A percentile compares a stretch with the other conserved stretches of the same genome.
phyloP scores from a whole-genome alignment of 73 alveolate species.

The Paramecium sexaurelia region DNA sequence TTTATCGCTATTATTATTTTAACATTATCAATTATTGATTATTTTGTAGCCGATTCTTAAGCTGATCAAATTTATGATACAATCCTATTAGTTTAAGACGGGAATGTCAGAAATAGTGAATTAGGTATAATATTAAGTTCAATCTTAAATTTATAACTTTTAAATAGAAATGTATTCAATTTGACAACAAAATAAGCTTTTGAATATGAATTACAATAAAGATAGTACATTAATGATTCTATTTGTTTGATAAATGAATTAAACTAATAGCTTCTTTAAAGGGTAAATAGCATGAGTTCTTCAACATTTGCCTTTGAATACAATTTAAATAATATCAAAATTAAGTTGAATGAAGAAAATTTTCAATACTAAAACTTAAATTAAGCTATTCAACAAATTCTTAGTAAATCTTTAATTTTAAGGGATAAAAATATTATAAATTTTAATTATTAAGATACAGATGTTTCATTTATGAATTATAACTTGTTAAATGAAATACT shows the following conservation, averaged over 20 bases:
- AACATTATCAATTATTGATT: constrained; percentile 41
- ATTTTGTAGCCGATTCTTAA: neutral
- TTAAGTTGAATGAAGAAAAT: neutral
- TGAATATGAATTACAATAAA: neutral
- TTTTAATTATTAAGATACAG: constrained; percentile 3
- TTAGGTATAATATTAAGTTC: neutral
- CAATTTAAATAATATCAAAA: neutral
- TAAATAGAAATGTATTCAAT: neutral
- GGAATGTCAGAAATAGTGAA: neutral
- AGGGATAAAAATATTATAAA: neutral
- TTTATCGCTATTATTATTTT: neutral
- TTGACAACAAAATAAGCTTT: neutral
- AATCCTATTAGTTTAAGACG: neutral
- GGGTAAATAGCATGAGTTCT: neutral
- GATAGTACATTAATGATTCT: neutral
- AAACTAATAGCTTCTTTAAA: neutral
- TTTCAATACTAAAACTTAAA: neutral
- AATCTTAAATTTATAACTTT: neutral
- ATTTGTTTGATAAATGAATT: neutral
- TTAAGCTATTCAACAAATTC: neutral
- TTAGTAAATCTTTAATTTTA: neutral
- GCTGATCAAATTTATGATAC: constrained; percentile 21
- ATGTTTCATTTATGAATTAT: neutral
- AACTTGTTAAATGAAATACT: neutral
- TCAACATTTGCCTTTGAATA: neutral